phyloP scores from a whole-genome alignment of 1,284 basidiomycete species.

The Athelia psychrophila region DNA sequence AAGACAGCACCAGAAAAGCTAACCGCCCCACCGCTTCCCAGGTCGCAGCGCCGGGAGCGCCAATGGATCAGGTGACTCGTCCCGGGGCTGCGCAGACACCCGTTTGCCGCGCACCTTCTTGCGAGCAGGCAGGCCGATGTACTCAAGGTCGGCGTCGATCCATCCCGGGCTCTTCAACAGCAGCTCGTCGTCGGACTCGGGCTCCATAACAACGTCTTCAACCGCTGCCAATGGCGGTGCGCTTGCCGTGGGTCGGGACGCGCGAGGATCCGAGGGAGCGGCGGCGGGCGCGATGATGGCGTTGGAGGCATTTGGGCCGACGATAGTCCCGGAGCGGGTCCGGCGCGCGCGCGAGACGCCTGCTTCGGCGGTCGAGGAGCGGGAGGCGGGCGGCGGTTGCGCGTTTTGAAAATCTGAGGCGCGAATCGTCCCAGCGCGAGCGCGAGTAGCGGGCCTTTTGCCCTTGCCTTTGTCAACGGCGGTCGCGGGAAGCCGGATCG shows the following conservation, averaged over 20 bases:
- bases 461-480: conserved; percentile 7
- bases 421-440: conserved; percentile 27
- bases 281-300: background rate
- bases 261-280: background rate
- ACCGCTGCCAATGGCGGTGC: background rate
- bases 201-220: conserved; percentile 1
- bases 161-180: conserved; percentile 16
- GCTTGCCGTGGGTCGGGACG: background rate
- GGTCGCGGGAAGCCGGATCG: background rate
- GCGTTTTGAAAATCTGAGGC: conserved; percentile 20
- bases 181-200: conserved; percentile 23
- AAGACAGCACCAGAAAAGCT: no score
- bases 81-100: no score
- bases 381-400: background rate
- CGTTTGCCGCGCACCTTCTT: no score
- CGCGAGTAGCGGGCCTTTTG: conserved; percentile 11
- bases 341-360: conserved; percentile 12
- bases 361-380: background rate
- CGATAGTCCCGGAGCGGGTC: conserved; percentile 28
- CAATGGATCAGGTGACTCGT: no score
- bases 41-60: no score
- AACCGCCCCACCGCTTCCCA: no score
- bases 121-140: conserved; percentile 29
- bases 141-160: conserved; percentile 39
- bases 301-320: conserved; percentile 21